Evolutionary conservation across 345 rosid genomes (phyloP), one percentile per base, ranked within the genome.

Genomic region (Gossypium australe): DNA sequence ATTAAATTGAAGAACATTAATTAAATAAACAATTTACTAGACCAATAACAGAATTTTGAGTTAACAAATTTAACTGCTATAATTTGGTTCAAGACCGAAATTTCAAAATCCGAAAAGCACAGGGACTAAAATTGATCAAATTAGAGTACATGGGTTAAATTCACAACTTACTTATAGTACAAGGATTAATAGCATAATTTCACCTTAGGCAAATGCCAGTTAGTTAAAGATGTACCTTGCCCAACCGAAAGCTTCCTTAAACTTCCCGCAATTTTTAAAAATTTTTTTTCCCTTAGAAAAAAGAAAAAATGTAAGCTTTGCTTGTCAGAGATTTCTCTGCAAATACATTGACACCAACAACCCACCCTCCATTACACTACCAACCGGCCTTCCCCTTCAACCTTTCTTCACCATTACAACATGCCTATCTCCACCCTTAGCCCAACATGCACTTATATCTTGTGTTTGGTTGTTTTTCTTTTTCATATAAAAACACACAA

Each of bases 181-280:
- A 34, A 34, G 41, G 41, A 34, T 34, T 34, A 34, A 34, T 34
- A 34, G 7, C 41, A 34, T 0, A 34, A 34, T 34, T 34, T 5
- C 41, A 5, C 7, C 41, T 5, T 34, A 44, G 13, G 34, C 47
- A 17, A 24, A 22, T 14, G 38, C 16, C 62, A 56, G 82, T 82
- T 75, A 67, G 89, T 86, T 84, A 25, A 74, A 59, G 87, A 82
- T 79, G 86, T 81, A 79, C 75, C 77, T 61, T 52, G 58, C 84
- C 67, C 79, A 89, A 81, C 96, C 71, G 72, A 80, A 77, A 76
- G 83, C 81, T 89, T 85, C 78, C 96, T 90, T 89, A 49, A 76
- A 76, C 71, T 85, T 87, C 90, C 91, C 85, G 91, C 91, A 87
- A 88, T 77, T 80, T 59, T 83, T 81, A 59, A 20, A 78, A 69